Conservation (phyloP, 345 rosid species). For the Citrus sinensis region DNA sequence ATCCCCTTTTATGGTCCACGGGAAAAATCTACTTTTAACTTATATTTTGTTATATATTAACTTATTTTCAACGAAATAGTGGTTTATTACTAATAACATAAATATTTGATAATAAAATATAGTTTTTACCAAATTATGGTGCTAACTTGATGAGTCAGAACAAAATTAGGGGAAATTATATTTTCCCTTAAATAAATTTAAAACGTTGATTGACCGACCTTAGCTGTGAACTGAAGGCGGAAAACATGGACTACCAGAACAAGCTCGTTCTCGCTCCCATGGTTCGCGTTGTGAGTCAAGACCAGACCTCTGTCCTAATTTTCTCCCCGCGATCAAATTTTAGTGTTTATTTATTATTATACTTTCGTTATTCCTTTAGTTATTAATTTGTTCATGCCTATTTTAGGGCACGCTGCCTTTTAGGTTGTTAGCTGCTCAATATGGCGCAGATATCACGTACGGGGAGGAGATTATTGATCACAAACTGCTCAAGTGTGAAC, state of each 20-base stretch:
- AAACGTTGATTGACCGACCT: neutral
- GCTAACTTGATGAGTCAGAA: too few species aligned
- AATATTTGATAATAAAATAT: accelerated
- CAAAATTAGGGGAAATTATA: too few species aligned
- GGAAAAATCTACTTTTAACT: accelerated
- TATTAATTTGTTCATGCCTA: neutral
- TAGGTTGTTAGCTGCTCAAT: constrained; percentile 73
- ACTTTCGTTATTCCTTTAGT: neutral
- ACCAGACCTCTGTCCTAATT: neutral
- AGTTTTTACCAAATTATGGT: accelerated
- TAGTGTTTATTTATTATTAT: neutral
- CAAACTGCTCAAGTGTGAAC: constrained; percentile 72
- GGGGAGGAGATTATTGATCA: constrained; percentile 91
- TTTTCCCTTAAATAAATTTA: too few species aligned
- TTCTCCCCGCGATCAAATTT: neutral
- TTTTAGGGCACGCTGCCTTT: constrained; percentile 79
- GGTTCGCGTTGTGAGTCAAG: constrained; percentile 86
- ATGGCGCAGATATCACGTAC: constrained; percentile 90
- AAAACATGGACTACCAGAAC: constrained; percentile 70
- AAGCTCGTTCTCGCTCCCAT: constrained; percentile 94
- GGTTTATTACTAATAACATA: too few species aligned
- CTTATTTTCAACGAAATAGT: too few species aligned
- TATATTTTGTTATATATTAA: too few species aligned
- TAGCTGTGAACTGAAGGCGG: neutral
- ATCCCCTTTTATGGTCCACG: accelerated